phyloP scores from a whole-genome alignment of 495 filamentous ascomycete genomes.

The Margaritispora aquatica region DNA sequence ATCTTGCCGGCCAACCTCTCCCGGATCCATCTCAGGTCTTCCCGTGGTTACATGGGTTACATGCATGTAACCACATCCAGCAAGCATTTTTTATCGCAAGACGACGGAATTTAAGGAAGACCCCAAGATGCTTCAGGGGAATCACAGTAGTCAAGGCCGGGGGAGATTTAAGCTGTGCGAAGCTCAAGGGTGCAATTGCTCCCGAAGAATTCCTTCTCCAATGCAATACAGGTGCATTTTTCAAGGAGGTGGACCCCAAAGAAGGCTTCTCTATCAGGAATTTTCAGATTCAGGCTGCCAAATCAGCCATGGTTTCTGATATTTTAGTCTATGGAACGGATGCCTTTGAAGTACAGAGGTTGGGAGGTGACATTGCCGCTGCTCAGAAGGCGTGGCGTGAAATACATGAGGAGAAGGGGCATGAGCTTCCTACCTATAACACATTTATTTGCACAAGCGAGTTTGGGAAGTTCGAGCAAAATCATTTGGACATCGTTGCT shows the following conservation, averaged over 20 bases:
- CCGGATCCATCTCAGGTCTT: constrained; percentile 82
- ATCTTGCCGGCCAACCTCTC: constrained; percentile 67
- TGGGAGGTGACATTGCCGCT: constrained; percentile 64
- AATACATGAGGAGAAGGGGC: constrained; percentile 48
- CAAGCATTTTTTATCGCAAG: constrained; percentile 80
- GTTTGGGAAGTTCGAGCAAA: constrained; percentile 68
- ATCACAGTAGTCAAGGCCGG: constrained; percentile 87
- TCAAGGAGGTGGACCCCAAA: constrained; percentile 57
- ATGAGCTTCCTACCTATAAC: constrained; percentile 61
- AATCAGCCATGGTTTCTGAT: constrained; percentile 82
- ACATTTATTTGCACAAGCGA: constrained; percentile 69
- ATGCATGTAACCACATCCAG: constrained; percentile 82
- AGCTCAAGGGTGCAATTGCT: constrained; percentile 78
- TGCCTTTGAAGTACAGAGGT: constrained; percentile 49
- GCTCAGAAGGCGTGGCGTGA: constrained; percentile 72
- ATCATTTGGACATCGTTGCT: constrained; percentile 63
- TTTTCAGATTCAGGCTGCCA: constrained; percentile 93
- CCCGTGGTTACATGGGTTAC: constrained; percentile 97
- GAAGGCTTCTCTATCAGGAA: constrained; percentile 85
- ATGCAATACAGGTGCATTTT: constrained; percentile 18
- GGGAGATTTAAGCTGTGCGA: constrained; percentile 65
- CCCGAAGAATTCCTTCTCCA: constrained; percentile 68
- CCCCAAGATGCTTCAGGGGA: constrained; percentile 73
- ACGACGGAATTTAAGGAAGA: constrained; percentile 60
- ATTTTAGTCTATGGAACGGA: constrained; percentile 86